Percentiles rank a stretch among this genome's conserved stretches.
Conservation (phyloP, 2,329 filamentous ascomycete genomes). For the Neonectria faginata region DNA sequence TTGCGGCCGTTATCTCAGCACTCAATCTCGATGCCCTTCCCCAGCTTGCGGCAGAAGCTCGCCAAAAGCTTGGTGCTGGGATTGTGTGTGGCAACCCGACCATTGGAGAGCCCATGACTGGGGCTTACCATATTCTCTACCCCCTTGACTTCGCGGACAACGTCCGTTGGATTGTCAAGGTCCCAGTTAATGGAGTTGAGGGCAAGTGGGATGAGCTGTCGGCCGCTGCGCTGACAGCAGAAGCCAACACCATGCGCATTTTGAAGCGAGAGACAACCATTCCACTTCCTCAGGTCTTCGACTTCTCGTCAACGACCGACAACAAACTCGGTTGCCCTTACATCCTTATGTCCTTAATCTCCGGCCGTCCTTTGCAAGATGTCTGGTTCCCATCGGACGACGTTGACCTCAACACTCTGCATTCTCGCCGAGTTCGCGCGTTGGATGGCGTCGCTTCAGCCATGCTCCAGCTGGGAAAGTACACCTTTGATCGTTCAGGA, state of each 20-base stretch:
- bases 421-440: background rate
- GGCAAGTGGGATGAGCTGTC: constrained; percentile 12
- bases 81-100: background rate
- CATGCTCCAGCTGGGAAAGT: constrained; percentile 15
- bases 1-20: background rate
- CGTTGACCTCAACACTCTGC: background rate
- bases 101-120: background rate
- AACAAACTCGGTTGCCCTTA: constrained; percentile 12
- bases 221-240: background rate
- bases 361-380: constrained; percentile 7
- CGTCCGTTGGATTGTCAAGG: constrained; percentile 6
- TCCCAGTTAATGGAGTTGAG: constrained; percentile 6
- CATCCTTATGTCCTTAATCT: constrained; percentile 10
- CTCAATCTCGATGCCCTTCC: background rate
- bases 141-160: constrained; percentile 1
- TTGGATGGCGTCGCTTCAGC: constrained; percentile 13
- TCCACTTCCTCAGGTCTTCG: constrained; percentile 17
- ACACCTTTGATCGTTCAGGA: background rate
- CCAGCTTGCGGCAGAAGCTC: background rate
- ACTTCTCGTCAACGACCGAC: constrained; percentile 4
- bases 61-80: background rate
- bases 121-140: constrained; percentile 5
- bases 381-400: constrained; percentile 9
- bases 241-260: constrained; percentile 20
- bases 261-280: constrained; percentile 19